Conservation (phyloP, 2,329 filamentous ascomycete species). For the Aspergillus vadensis region DNA sequence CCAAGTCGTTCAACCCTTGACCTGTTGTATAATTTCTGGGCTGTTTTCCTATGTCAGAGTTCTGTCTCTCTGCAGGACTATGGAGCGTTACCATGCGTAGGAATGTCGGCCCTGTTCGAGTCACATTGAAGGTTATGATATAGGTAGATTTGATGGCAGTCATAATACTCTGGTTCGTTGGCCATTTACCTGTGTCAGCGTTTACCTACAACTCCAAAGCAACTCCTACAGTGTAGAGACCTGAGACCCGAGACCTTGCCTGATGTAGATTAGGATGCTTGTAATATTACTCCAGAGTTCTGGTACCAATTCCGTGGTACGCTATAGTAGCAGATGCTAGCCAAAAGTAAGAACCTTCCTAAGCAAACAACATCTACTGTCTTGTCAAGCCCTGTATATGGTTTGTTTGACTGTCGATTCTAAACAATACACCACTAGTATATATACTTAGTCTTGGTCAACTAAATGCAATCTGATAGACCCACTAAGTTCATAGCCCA, state of each 20-base stretch:
- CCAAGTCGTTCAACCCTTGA: slow-evolving; percentile 11
- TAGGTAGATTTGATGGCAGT: background rate
- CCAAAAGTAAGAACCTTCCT: too few relatives aligned
- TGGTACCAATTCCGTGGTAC: too few relatives aligned
- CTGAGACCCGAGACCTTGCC: too few relatives aligned
- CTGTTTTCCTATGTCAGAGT: slow-evolving; percentile 5
- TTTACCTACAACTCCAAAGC: too few relatives aligned
- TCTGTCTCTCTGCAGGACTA: background rate
- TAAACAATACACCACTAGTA: background rate
- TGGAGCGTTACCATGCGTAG: background rate
- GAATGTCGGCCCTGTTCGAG: background rate
- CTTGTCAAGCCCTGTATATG: too few relatives aligned
- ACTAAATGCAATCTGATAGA: too few relatives aligned
- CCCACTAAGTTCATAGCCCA: background rate
- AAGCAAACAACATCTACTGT: too few relatives aligned
- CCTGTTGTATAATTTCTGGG: slow-evolving; percentile 19
- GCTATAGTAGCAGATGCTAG: too few relatives aligned
- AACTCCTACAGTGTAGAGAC: too few relatives aligned
- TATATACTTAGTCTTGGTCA: too few relatives aligned
- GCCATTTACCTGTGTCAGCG: background rate
- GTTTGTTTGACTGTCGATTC: background rate
- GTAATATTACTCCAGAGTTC: too few relatives aligned
- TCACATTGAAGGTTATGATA: background rate
- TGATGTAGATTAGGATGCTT: too few relatives aligned
- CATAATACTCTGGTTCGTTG: background rate